Conservation (phyloP, 179 eudicot species). For the Beta lomatogona region DNA sequence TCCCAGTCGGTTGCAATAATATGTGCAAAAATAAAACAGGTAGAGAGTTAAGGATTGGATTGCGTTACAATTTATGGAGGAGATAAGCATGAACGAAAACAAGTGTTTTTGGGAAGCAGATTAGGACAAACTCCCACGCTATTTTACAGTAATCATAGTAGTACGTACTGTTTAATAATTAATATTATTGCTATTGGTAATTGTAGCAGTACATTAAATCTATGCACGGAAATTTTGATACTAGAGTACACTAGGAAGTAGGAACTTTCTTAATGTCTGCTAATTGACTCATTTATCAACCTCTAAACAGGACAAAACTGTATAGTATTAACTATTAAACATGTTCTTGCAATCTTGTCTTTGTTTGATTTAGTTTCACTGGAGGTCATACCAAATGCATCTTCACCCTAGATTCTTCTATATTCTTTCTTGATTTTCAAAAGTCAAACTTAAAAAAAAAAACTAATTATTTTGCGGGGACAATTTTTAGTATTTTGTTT, state of each 20-base stretch:
- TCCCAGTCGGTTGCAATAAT: not conserved
- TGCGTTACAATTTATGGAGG: not conserved
- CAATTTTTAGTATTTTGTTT: too few species aligned
- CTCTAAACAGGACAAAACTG: constrained; percentile 11
- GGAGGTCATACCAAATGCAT: not conserved
- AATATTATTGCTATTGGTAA: constrained; percentile 16
- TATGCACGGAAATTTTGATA: constrained; percentile 6
- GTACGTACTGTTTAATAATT: too few species aligned
- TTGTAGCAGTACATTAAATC: constrained; percentile 32
- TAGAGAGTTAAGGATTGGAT: not conserved
- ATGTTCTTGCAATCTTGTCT: constrained; percentile 20
- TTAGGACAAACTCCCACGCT: not conserved
- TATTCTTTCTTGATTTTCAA: not conserved
- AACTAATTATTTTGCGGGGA: too few species aligned
- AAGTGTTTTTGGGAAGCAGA: not conserved
- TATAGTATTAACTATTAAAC: not conserved
- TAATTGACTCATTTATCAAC: not conserved
- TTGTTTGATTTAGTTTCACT: not conserved
- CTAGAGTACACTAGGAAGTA: constrained; percentile 7
- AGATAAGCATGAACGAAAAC: constrained; percentile 1
- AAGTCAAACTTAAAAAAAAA: constrained; percentile 15
- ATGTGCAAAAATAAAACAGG: not conserved
- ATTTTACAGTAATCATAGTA: not conserved
- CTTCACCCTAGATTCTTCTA: constrained; percentile 10
- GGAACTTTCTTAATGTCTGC: constrained; percentile 21